These are phyloP conservation scores for Gossypium longicalyx DNA, from an alignment of 345 rosid genomes.

Conservation along the genomic window DNA sequence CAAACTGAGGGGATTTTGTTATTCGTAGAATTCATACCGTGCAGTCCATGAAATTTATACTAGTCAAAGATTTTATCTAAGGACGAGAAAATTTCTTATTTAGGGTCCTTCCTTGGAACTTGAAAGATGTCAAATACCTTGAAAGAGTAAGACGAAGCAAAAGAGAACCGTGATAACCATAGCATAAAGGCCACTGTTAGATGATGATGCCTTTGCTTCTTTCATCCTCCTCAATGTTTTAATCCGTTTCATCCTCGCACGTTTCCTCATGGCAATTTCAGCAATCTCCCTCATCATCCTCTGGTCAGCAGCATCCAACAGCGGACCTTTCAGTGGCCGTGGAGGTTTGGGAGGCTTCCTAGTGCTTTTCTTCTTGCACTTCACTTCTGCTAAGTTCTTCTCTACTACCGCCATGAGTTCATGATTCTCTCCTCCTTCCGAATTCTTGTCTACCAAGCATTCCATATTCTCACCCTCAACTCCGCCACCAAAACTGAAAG, in stretches of 20 bases:
- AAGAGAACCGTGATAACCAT: conserved; percentile 66
- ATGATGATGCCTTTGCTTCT: conserved; percentile 51
- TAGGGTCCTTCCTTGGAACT: neutral
- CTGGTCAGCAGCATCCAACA: conserved; percentile 71
- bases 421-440: conserved; percentile 29
- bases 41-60: conserved; percentile 5
- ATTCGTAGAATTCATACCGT: neutral
- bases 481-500: conserved; percentile 24
- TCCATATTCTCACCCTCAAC: conserved; percentile 27
- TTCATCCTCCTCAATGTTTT: conserved; percentile 63
- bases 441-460: conserved; percentile 34
- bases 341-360: conserved; percentile 82
- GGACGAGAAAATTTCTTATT: neutral
- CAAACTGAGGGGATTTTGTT: neutral
- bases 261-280: conserved; percentile 79
- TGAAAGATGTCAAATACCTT: conserved; percentile 43
- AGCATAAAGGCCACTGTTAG: conserved; percentile 53
- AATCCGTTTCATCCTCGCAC: conserved; percentile 66
- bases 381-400: conserved; percentile 32
- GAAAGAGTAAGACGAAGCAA: conserved; percentile 60
- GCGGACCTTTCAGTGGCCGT: conserved; percentile 76
- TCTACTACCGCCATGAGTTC: conserved; percentile 20
- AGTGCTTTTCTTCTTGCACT: conserved; percentile 36
- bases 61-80: neutral
- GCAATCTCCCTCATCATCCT: conserved; percentile 69